These are phyloP conservation scores for Colletotrichum truncatum DNA, from an alignment of 2,329 filamentous ascomycete species.

Conservation along the genomic window DNA sequence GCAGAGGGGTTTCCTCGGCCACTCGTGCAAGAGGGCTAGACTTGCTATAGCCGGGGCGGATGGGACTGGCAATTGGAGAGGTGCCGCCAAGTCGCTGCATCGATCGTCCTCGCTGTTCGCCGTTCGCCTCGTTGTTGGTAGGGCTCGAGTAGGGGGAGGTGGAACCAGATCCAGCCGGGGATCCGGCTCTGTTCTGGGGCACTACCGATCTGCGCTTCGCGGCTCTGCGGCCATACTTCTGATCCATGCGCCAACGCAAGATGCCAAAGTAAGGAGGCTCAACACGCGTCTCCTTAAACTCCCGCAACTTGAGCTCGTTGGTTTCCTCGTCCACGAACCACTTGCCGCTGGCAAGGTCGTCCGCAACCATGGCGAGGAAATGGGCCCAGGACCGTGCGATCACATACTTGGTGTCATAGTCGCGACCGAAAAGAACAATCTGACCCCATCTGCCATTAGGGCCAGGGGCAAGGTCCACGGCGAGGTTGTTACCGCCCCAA, in stretches of 20 bases:
- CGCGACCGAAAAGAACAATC: conserved; percentile 93
- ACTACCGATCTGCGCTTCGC: conserved; percentile 62
- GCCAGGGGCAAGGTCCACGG: conserved; percentile 90
- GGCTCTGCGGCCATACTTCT: conserved; percentile 83
- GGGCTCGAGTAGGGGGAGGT: conserved; percentile 71
- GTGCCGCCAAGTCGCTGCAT: conserved; percentile 75
- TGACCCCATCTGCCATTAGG: conserved; percentile 94
- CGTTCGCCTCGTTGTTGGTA: conserved; percentile 56
- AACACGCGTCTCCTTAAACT: conserved; percentile 89
- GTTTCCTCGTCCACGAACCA: conserved; percentile 93
- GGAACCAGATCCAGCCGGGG: conserved; percentile 57
- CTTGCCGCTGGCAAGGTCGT: conserved; percentile 90
- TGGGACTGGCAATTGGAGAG: conserved; percentile 71
- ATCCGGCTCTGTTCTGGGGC: conserved; percentile 51
- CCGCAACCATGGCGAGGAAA: conserved; percentile 86
- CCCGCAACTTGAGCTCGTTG: conserved; percentile 88
- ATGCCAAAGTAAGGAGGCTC: conserved; percentile 96
- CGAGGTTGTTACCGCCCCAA: conserved; percentile 98
- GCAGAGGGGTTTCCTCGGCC: conserved; percentile 69
- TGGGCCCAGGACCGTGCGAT: conserved; percentile 90
- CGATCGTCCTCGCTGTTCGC: conserved; percentile 74
- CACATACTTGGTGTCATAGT: conserved; percentile 99
- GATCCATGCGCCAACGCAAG: conserved; percentile 92
- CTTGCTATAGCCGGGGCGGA: conserved; percentile 69
- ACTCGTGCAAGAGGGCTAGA: conserved; percentile 79